phyloP scores from a whole-genome alignment of 2,329 filamentous ascomycete genomes.

The Ophiognomonia clavigignenti-juglandacearum region DNA sequence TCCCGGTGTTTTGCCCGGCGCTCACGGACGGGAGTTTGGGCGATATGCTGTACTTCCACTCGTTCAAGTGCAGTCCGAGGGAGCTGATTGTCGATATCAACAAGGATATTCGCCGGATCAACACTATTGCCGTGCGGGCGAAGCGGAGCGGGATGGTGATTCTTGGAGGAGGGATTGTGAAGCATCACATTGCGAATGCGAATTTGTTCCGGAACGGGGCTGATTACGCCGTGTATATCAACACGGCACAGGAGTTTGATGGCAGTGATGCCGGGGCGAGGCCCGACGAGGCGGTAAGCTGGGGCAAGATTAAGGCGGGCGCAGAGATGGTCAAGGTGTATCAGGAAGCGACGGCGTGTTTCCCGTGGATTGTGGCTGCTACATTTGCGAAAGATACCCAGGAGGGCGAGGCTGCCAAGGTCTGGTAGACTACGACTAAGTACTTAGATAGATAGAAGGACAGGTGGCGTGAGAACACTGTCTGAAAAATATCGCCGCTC shows the following conservation, averaged over 20 bases:
- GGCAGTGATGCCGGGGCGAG: slow-evolving; percentile 92
- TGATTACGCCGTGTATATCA: slow-evolving; percentile 95
- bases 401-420: slow-evolving; percentile 13
- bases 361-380: slow-evolving; percentile 62
- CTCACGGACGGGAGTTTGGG: slow-evolving; percentile 92
- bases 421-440: no score
- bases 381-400: slow-evolving; percentile 55
- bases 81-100: slow-evolving; percentile 87
- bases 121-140: slow-evolving; percentile 83
- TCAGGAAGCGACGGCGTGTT: slow-evolving; percentile 59
- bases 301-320: slow-evolving; percentile 94
- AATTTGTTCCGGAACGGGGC: slow-evolving; percentile 97
- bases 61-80: slow-evolving; percentile 78
- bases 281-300: slow-evolving; percentile 94
- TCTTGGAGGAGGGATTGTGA: slow-evolving; percentile 88
- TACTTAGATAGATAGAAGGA: no score
- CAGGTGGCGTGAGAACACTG: no score
- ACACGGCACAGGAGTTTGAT: slow-evolving; percentile 96
- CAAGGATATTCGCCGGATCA: slow-evolving; percentile 88
- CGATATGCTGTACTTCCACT: slow-evolving; percentile 99
- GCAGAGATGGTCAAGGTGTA: slow-evolving; percentile 88
- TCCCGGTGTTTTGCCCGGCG: slow-evolving; percentile 94
- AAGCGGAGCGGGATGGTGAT: slow-evolving; percentile 93
- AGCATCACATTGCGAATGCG: slow-evolving; percentile 97
- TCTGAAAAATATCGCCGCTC: no score